Evolutionary conservation across 768 basidiomycete species (phyloP), one percentile per base, ranked within the genome.

Genomic region (Trametes gibbosa): DNA sequence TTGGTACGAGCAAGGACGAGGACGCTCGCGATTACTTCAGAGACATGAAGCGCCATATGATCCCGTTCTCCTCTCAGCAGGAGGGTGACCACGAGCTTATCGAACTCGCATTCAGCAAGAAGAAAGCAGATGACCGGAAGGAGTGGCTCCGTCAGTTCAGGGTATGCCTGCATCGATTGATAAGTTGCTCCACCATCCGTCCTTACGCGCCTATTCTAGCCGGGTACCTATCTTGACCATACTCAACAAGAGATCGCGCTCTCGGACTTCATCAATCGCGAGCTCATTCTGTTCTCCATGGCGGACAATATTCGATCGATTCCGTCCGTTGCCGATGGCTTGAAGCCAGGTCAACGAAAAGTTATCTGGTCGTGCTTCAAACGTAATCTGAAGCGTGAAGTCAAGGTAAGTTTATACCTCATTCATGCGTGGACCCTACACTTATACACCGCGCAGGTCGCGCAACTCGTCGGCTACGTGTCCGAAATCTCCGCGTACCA

Each of bases 41-140:
- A 58, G 82, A 90, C 66, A 95, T 98, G 84, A 79, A 80, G 68
- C 95, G 90, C 69, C 97, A 99, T 69, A 89, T 96, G 82, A 92
- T 99, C 55, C 90, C 93, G 0, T 98, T 99, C 75, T 82, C 89
- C 2, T 75, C 85, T 3, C 86, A 85, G 3, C 84, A 90, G 68
- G 82, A 87, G 0, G 94, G 87, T 2, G 97, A 98, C 65, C 85
- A 84, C 45, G 87, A 86, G 7, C 80, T 98, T 35, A 96, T 99
- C 60, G 97, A 99, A 40, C 86, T 99, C 56, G 97, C 97, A 0
- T 99, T 99, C 80, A 98, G 93, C 78, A 99, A 98, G 84, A 98
- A 98, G 81, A 98, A 96, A 70, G 92, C 95, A 0, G 97, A 99
- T 59, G 95, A 98, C 2, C 87, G 97, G 52, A 98, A 99, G 72